Conservation (phyloP, 306 rosid genomes). For the Abrus precatorius region DNA sequence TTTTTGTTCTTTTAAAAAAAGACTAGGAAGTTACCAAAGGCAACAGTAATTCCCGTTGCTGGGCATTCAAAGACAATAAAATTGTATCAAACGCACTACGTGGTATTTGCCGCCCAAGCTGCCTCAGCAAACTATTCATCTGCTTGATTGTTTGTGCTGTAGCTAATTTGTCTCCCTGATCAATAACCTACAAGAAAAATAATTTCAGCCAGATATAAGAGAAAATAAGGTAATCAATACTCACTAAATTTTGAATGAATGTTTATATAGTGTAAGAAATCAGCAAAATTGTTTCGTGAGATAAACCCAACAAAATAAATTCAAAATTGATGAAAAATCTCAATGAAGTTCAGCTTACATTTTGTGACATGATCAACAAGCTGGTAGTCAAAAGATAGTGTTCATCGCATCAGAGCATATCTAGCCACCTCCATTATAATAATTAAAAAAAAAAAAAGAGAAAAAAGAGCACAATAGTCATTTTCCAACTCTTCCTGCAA, state of each 20-base stretch:
- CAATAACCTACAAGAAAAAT: slow-evolving; percentile 44
- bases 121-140: slow-evolving; percentile 46
- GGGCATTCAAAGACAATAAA: slow-evolving; percentile 46
- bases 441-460: not conserved
- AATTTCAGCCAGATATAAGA: slow-evolving; percentile 19
- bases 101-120: slow-evolving; percentile 43
- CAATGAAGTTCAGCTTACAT: not conserved
- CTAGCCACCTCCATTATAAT: not conserved
- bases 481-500: not conserved
- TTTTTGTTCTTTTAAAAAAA: not conserved
- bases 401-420: not conserved
- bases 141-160: slow-evolving; percentile 45
- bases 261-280: not conserved
- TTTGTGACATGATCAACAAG: not conserved
- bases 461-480: not conserved
- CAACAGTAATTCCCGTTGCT: slow-evolving; percentile 40
- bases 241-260: not conserved
- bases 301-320: not conserved
- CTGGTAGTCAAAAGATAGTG: not conserved
- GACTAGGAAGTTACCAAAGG: slow-evolving; percentile 41
- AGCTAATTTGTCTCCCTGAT: slow-evolving; percentile 51
- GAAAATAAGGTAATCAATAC: not conserved
- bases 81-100: slow-evolving; percentile 40
- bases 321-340: not conserved
- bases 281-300: not conserved